A percentile compares a stretch with the other conserved stretches of the same genome.
These are phyloP conservation scores for Penicillium robsamsonii DNA, from an alignment of 495 filamentous ascomycete species.

Conservation along the genomic window DNA sequence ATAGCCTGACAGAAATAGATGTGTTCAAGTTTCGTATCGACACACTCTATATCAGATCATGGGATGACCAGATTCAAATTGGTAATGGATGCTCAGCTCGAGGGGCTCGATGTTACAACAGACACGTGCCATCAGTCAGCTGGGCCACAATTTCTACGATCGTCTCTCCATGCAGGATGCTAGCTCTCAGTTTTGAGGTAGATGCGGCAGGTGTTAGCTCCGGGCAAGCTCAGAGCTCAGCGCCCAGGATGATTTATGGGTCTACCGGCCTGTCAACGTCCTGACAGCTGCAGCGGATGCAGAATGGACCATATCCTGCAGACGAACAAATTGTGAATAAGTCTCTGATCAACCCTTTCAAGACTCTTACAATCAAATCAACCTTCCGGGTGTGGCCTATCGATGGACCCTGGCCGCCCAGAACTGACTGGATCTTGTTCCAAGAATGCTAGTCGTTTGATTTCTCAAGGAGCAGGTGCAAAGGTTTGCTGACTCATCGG, in stretches of 20 bases:
- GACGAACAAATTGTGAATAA: background rate
- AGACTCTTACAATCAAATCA: background rate
- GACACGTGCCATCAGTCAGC: too few relatives aligned
- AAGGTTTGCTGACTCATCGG: background rate
- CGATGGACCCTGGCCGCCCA: background rate
- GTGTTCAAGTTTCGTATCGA: constrained; percentile 1
- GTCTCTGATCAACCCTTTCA: background rate
- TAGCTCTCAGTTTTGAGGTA: too few relatives aligned
- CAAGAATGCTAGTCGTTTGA: background rate
- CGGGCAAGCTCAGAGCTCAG: too few relatives aligned
- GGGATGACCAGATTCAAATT: background rate
- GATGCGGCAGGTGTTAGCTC: too few relatives aligned
- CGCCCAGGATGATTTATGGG: too few relatives aligned
- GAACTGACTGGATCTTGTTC: background rate
- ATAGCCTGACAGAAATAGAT: background rate
- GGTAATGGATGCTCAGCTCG: too few relatives aligned
- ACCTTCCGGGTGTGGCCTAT: background rate
- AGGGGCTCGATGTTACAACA: too few relatives aligned
- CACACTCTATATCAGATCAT: background rate
- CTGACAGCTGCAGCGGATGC: too few relatives aligned
- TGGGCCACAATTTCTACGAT: too few relatives aligned
- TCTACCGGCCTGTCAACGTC: too few relatives aligned
- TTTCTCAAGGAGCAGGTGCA: background rate
- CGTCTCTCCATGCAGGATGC: too few relatives aligned
- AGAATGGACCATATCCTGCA: background rate